Base-by-base conservation (phyloP, 345 rosid genomes). In the Salix dunnii region DNA sequence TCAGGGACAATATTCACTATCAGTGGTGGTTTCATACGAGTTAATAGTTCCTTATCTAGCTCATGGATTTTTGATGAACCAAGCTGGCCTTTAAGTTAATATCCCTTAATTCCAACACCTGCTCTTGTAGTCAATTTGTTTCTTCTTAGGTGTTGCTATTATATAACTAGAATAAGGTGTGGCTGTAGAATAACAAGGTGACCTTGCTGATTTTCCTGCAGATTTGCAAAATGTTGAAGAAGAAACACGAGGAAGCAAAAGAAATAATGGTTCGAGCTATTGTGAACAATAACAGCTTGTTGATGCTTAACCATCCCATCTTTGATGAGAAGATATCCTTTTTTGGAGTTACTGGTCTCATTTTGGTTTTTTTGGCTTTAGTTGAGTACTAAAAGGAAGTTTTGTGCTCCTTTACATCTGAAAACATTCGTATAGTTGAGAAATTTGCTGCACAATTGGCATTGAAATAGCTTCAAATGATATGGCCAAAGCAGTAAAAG, bases 261-360 rank as follows among this genome's bases (percentile, higher is more conserved):
- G 95, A 93, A 82, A 3, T 91, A 74, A 70, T 91, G 84, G 97
- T 96, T 82, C 92, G 92, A 71, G 91, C 97, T 64, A 65, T 92
- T 64, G 92, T 96, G 81, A 91, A 86, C 84, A 96, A 88, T 88
- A 92, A 88, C 79, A 87, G 86, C 65, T 85, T 92, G 10, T 84
- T 92, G 70, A 89, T 96, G 90, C 98, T 96, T 68, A 91, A 91
- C 83, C 97, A 90, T 88, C 97, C 96, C 78, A 80, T 90, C 68
- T 76, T 82, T 28, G 89, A 91, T 58, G 91, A 87, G 78, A 90
- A 96, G 86, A 93, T 96, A 93, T 96, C 99, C 99, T 92, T 87
- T 23, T 58, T 33, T 67, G 3, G 48, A 25, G 67, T 63, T 30
- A 21, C 43, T 64, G 3, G 49, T 77, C 49, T 61, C 27, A 3